Percentiles rank a stretch among this genome's conserved stretches.
Evolutionary conservation across 2,329 filamentous ascomycete species (phyloP).

Genomic region (Pyrenochaeta sp.): DNA sequence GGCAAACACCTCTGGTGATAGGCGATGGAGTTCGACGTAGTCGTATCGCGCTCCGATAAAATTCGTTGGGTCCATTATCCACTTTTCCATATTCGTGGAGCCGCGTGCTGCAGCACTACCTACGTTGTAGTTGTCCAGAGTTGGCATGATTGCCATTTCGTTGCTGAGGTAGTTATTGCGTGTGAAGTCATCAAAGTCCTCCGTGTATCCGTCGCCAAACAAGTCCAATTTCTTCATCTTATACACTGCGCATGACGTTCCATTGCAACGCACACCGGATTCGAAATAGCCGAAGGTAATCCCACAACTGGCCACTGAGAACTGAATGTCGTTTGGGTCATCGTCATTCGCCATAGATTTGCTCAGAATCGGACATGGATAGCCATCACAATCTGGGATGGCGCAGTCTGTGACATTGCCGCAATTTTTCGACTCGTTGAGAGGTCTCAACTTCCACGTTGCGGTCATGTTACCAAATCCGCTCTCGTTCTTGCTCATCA

Average conservation of each 20-base stretch:
- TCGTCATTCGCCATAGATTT: conserved; percentile 21
- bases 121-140: conserved; percentile 28
- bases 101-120: conserved; percentile 13
- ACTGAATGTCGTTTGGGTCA: neutral
- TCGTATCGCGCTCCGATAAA: conserved; percentile 28
- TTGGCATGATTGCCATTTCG: conserved; percentile 19
- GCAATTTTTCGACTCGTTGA: neutral
- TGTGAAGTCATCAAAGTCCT: conserved; percentile 14
- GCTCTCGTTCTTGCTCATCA: conserved; percentile 2
- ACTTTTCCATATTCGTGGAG: conserved; percentile 36
- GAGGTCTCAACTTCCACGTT: conserved; percentile 24
- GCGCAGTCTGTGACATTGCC: conserved; percentile 4
- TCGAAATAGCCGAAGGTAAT: conserved; percentile 30
- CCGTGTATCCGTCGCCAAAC: conserved; percentile 22
- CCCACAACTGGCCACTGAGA: conserved; percentile 29
- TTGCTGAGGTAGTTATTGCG: conserved; percentile 13
- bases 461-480: conserved; percentile 15
- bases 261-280: conserved; percentile 29
- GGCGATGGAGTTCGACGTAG: conserved; percentile 29
- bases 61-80: conserved; percentile 28
- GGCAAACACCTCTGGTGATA: conserved; percentile 25
- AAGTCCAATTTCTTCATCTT: conserved; percentile 32
- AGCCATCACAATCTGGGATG: conserved; percentile 15
- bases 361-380: conserved; percentile 31
- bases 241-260: conserved; percentile 21